Evolutionary conservation across 2,329 filamentous ascomycete genomes (phyloP).

Genomic region (Phoma sp.): DNA sequence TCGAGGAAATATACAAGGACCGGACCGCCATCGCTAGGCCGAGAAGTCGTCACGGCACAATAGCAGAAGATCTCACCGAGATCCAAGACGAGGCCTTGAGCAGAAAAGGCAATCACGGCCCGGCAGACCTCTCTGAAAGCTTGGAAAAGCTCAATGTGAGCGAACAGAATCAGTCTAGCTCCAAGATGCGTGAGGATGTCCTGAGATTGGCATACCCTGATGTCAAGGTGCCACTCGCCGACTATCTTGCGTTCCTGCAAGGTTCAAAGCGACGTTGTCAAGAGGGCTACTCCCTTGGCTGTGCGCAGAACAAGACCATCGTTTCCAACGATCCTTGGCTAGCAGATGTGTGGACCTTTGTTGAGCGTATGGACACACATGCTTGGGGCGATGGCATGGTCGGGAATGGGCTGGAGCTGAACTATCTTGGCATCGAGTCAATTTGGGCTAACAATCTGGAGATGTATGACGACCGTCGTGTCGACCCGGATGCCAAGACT

Average conservation of each 20-base stretch:
- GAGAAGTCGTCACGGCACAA: constrained; percentile 35
- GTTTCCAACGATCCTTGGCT: constrained; percentile 76
- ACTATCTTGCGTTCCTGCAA: constrained; percentile 45
- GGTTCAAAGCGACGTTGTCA: constrained; percentile 62
- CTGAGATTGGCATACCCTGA: constrained; percentile 47
- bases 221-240: constrained; percentile 40
- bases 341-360: constrained; percentile 80
- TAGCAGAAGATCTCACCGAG: constrained; percentile 45
- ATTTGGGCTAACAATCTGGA: constrained; percentile 77
- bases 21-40: constrained; percentile 41
- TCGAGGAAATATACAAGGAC: constrained; percentile 53
- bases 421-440: constrained; percentile 75
- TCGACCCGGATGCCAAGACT: constrained; percentile 44
- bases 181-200: constrained; percentile 47
- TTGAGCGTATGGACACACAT: constrained; percentile 70
- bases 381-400: constrained; percentile 75
- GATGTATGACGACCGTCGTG: constrained; percentile 51
- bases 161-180: constrained; percentile 40
- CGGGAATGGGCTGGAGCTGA: constrained; percentile 71
- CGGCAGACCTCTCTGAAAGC: constrained; percentile 36
- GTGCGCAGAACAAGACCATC: constrained; percentile 69
- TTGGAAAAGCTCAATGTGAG: constrained; percentile 39
- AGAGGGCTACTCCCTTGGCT: constrained; percentile 66
- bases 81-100: constrained; percentile 42
- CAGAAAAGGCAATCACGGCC: constrained; percentile 36